These are phyloP conservation scores for Kitagawia praeruptora DNA, from an alignment of 129 eudicot genomes.

Conservation along the genomic window DNA sequence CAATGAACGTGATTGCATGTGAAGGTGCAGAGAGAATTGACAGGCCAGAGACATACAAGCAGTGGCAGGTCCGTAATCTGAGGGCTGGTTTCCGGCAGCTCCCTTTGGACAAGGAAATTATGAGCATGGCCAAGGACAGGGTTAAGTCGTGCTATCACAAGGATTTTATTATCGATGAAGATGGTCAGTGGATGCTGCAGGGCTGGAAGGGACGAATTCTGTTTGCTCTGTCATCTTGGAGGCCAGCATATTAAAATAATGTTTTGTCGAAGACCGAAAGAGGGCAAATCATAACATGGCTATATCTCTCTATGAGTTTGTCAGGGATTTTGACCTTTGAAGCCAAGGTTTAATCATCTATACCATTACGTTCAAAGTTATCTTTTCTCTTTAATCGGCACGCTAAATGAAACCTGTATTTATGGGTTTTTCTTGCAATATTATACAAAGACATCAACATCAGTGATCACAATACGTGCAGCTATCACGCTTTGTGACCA, in stretches of 20 bases:
- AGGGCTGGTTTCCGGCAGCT: slow-evolving; percentile 58
- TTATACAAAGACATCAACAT: background rate
- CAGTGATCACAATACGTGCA: background rate
- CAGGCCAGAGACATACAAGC: slow-evolving; percentile 79
- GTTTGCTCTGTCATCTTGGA: slow-evolving; percentile 57
- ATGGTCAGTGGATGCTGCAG: slow-evolving; percentile 71
- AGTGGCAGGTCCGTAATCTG: slow-evolving; percentile 60
- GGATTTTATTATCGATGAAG: slow-evolving; percentile 69
- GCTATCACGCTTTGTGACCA: background rate
- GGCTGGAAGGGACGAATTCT: slow-evolving; percentile 83
- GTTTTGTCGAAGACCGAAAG: background rate
- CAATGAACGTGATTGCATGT: slow-evolving; percentile 78
- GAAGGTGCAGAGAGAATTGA: slow-evolving; percentile 81
- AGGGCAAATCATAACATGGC: slow-evolving; percentile 9
- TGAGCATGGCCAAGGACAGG: slow-evolving; percentile 46
- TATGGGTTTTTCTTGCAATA: background rate
- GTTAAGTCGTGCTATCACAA: slow-evolving; percentile 43
- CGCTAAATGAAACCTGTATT: background rate
- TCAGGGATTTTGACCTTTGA: slow-evolving; percentile 1
- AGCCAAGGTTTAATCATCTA: background rate
- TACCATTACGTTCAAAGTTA: background rate
- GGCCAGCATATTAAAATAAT: slow-evolving; percentile 16
- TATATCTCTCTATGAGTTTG: background rate
- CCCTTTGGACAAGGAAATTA: slow-evolving; percentile 52
- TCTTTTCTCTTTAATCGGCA: background rate